phyloP scores from a whole-genome alignment of 441 rosid genomes.

The Capsella rubella region DNA sequence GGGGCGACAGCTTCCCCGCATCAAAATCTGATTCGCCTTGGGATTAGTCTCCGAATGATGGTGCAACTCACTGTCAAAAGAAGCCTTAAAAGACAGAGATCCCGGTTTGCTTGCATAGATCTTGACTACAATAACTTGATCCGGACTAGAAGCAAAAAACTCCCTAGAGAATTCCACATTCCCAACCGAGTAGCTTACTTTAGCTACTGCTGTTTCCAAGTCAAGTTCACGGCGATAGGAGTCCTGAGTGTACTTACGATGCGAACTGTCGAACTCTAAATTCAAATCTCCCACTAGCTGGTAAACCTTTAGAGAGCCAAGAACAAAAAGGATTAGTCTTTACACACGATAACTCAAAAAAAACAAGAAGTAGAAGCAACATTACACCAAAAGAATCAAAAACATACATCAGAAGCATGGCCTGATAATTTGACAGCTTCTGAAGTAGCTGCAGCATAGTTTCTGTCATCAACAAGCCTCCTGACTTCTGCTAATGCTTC shows the following conservation, averaged over 20 bases:
- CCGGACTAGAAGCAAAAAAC: constrained; percentile 77
- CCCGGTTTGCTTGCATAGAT: constrained; percentile 72
- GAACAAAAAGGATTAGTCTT: constrained; percentile 23
- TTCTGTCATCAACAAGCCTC: constrained; percentile 68
- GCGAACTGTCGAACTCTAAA: constrained; percentile 77
- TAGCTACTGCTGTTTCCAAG: constrained; percentile 79
- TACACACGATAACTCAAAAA: not conserved
- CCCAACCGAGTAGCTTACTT: constrained; percentile 71
- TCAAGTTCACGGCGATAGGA: constrained; percentile 87
- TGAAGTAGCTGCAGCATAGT: constrained; percentile 73
- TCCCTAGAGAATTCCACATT: constrained; percentile 75
- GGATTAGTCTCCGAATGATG: constrained; percentile 53
- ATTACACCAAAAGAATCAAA: constrained; percentile 21
- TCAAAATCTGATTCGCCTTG: constrained; percentile 61
- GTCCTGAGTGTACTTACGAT: constrained; percentile 59
- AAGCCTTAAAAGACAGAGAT: constrained; percentile 68
- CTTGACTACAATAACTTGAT: constrained; percentile 78
- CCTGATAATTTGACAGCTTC: constrained; percentile 74
- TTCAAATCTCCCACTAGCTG: constrained; percentile 87
- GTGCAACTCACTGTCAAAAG: constrained; percentile 71
- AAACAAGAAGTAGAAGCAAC: not conserved
- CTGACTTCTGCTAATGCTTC: constrained; percentile 72
- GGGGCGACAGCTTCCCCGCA: constrained; percentile 80
- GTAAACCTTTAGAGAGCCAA: constrained; percentile 63
- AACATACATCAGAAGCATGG: constrained; percentile 65